These are phyloP conservation scores for Rhodocollybia butyracea DNA, from an alignment of 768 basidiomycete species.

Conservation along the genomic window DNA sequence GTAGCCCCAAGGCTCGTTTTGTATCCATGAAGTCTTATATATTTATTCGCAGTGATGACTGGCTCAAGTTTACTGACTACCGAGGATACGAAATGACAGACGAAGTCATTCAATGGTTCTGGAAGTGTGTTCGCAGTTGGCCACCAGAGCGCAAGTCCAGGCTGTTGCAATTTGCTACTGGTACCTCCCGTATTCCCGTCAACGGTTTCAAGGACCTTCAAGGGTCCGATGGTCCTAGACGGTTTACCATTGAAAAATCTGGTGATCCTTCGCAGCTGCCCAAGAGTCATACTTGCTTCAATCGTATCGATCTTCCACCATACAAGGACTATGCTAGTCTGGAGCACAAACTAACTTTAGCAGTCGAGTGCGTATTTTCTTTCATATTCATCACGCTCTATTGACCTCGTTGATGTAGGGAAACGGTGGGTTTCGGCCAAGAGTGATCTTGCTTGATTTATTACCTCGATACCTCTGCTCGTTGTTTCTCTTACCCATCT, in stretches of 20 bases:
- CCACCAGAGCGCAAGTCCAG: slow-evolving; percentile 98
- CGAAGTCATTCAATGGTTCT: slow-evolving; percentile 99
- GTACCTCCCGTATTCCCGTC: slow-evolving; percentile 95
- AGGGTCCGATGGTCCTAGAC: slow-evolving; percentile 93
- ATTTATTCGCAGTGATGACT: slow-evolving; percentile 67
- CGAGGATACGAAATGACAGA: slow-evolving; percentile 94
- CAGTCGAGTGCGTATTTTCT: slow-evolving; percentile 53
- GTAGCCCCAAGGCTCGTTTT: slow-evolving; percentile 19
- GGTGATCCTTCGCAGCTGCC: slow-evolving; percentile 96
- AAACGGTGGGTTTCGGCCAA: slow-evolving; percentile 93
- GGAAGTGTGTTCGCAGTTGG: slow-evolving; percentile 98
- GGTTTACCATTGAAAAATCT: slow-evolving; percentile 98
- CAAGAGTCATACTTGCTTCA: slow-evolving; percentile 97
- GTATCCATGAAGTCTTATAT: not conserved
- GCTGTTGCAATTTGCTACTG: slow-evolving; percentile 93
- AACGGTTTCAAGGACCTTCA: slow-evolving; percentile 99
- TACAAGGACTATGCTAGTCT: slow-evolving; percentile 94
- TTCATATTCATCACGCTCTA: slow-evolving; percentile 2
- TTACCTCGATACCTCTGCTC: too few species aligned
- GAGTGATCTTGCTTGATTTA: slow-evolving; percentile 43
- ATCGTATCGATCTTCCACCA: slow-evolving; percentile 93
- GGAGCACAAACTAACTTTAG: slow-evolving; percentile 92
- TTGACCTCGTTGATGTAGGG: slow-evolving; percentile 41
- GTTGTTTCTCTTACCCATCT: too few species aligned
- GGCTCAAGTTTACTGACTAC: slow-evolving; percentile 99